Percentiles rank a stretch among this genome's conserved stretches.
phyloP scores from a whole-genome alignment of 1,284 basidiomycete species.

The Puccinia horiana region DNA sequence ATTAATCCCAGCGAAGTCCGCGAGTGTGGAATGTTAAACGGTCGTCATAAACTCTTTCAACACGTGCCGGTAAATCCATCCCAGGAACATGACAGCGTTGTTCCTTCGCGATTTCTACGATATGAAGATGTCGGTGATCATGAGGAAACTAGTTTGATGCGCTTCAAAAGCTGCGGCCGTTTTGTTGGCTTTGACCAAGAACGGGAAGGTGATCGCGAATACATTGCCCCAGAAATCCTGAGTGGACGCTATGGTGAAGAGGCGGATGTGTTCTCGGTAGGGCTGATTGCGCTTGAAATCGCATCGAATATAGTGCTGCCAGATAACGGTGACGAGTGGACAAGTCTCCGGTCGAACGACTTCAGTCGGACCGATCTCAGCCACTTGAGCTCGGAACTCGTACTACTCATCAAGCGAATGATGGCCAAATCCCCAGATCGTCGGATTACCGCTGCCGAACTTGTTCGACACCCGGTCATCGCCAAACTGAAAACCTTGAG shows the following conservation, averaged over 20 bases:
- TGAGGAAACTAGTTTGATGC: constrained; percentile 69
- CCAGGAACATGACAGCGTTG: background rate
- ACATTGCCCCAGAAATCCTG: constrained; percentile 96
- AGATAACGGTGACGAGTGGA: constrained; percentile 94
- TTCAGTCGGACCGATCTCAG: constrained; percentile 79
- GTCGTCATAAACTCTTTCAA: constrained; percentile 26
- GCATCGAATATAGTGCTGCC: constrained; percentile 94
- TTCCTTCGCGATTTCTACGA: constrained; percentile 50
- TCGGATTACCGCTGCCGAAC: constrained; percentile 47
- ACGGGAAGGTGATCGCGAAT: constrained; percentile 94
- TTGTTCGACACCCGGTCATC: constrained; percentile 25
- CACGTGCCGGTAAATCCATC: constrained; percentile 29
- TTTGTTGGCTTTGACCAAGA: constrained; percentile 69
- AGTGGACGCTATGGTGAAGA: constrained; percentile 86
- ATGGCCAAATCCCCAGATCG: constrained; percentile 52
- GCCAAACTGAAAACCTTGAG: constrained; percentile 20
- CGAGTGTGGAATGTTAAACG: constrained; percentile 9
- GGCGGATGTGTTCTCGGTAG: constrained; percentile 97
- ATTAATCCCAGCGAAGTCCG: constrained; percentile 40
- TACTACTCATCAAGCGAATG: constrained; percentile 62
- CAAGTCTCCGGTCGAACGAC: constrained; percentile 85
- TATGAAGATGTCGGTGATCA: constrained; percentile 36
- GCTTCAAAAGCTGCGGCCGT: constrained; percentile 56
- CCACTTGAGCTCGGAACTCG: constrained; percentile 71
- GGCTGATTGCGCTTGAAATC: constrained; percentile 91